phyloP scores from a whole-genome alignment of 106 monocot genomes.

The Phalaenopsis aphrodite region DNA sequence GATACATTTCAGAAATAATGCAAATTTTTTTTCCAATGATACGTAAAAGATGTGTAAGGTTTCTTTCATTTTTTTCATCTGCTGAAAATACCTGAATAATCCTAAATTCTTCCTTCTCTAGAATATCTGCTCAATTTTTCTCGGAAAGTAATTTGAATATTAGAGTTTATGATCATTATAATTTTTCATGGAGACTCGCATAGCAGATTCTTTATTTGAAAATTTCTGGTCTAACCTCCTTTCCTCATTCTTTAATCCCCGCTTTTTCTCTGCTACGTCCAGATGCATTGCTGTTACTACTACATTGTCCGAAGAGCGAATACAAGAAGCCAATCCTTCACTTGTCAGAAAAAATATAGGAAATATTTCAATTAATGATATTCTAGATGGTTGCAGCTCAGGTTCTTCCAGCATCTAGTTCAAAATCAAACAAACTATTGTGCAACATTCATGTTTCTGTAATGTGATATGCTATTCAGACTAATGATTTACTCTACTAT shows the following conservation, averaged over 20 bases:
- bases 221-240: neutral
- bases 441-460: neutral
- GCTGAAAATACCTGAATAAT: neutral
- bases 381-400: slow-evolving; percentile 50
- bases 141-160: neutral
- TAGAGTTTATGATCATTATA: neutral
- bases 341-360: slow-evolving; percentile 80
- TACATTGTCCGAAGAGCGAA: slow-evolving; percentile 59
- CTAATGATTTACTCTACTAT: neutral
- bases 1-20: neutral
- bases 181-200: neutral
- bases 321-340: slow-evolving; percentile 65
- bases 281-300: slow-evolving; percentile 98
- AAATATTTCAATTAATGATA: slow-evolving; percentile 71
- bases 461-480: neutral
- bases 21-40: neutral
- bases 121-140: neutral
- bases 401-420: slow-evolving; percentile 50
- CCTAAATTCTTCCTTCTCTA: neutral
- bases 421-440: slow-evolving; percentile 1
- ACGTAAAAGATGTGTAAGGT: neutral
- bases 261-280: slow-evolving; percentile 18
- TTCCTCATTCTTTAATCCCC: neutral
- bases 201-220: too few species aligned
- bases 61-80: neutral